These are phyloP conservation scores for Hamamelis virginiana DNA, from an alignment of 164 flowering plant genomes.

Conservation along the genomic window DNA sequence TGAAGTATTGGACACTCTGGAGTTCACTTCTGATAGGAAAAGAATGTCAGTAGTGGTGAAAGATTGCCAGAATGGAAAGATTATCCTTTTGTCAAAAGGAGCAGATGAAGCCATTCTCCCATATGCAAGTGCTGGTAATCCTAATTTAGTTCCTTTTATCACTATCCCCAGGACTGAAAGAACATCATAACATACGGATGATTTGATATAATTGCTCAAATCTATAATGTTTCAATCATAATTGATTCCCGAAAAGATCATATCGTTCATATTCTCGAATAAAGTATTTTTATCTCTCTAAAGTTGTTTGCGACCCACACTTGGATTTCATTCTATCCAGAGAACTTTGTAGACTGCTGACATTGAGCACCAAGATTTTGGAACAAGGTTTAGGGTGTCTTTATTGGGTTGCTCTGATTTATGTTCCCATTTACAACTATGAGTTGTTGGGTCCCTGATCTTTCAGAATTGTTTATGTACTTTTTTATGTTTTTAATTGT, in stretches of 20 bases:
- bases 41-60: constrained; percentile 91
- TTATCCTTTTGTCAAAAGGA: constrained; percentile 84
- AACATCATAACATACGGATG: background rate
- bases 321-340: too few species aligned
- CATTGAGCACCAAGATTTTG: background rate
- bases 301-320: background rate
- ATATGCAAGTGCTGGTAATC: constrained; percentile 69
- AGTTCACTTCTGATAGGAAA: constrained; percentile 97
- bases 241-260: background rate
- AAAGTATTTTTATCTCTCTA: background rate
- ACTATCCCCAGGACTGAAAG: background rate
- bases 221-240: background rate
- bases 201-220: background rate
- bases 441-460: background rate
- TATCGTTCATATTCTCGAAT: background rate
- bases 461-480: background rate
- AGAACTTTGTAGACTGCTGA: background rate
- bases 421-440: background rate
- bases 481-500: too few species aligned
- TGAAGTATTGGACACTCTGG: constrained; percentile 87
- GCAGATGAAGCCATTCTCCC: constrained; percentile 98
- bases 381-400: background rate
- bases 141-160: background rate
- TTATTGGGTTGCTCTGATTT: background rate
- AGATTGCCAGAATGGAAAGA: constrained; percentile 72